Base-by-base conservation (phyloP, 805 yeast species). In the Lipomyces sp. region DNA sequence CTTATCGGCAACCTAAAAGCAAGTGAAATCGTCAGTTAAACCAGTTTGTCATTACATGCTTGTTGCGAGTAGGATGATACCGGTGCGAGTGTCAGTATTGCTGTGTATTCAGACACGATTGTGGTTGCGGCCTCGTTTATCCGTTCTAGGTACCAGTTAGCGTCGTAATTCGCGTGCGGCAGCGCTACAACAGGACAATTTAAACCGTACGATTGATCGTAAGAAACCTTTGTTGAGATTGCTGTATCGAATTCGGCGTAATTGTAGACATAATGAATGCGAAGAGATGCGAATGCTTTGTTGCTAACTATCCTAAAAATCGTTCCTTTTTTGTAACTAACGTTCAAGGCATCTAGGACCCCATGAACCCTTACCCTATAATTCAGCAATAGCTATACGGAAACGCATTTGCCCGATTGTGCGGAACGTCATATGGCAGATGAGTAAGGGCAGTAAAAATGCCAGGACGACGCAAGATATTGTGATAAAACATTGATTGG, bases 31-130 rank as follows among this genome's bases (percentile, higher is more conserved):
- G 39, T 48, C 50, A 35, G 15, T 30, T 18, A 8, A 18, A 55
- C 33, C 54, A n/a, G 37, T 3, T 35, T 11, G 13, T 6, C 8
- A 35, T 37, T 37, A 37, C 39, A 37, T 37, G 39, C 39, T 13
- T 1, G 15, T 13, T 37, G 24, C 13, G 15, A 7, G 15, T 10
- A 37, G 30, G 11, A 7, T 30, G 75, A 32, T 60, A 73, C 75
- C 39, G 73, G 67, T 4, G 78, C 70, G 39, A 75, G 68, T n/a
- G 59, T 63, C 56, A 76, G 71, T 42, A 77, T 72, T 34, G 75
- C 76, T 8, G 73, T 45, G 65, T 70, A 76, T 60, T 76, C 69
- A 4, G 51, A 24, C 13, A 68, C 57, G 39, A 66, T 48, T 24
- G 54, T 48, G 10, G 34, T 57, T 18, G 71, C 63, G 11, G 71